A percentile compares a stretch with the other conserved stretches of the same genome.
Conservation (phyloP, 1,284 basidiomycete genomes). For the Apiotrichum brassicae region DNA sequence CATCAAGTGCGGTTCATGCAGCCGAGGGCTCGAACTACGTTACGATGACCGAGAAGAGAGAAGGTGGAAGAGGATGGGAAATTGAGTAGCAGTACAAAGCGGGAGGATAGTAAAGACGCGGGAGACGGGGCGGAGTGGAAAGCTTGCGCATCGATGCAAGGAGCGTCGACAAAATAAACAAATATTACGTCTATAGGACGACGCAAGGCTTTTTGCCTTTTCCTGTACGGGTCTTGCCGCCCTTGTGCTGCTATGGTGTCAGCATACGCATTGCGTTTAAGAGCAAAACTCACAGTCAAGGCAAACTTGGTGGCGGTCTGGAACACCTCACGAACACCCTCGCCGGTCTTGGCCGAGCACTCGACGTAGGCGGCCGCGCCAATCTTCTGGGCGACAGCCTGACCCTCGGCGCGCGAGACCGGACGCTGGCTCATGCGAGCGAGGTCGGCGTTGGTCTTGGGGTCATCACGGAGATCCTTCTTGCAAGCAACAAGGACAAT, state of each 20-base stretch:
- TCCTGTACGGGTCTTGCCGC: too few relatives aligned
- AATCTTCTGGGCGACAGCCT: conserved; percentile 82
- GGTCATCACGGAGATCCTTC: conserved; percentile 68
- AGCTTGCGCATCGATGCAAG: too few relatives aligned
- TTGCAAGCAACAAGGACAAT: conserved; percentile 90
- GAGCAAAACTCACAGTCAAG: conserved; percentile 51
- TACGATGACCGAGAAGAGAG: not conserved
- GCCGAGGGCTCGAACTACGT: conserved; percentile 1
- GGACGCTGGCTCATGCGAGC: conserved; percentile 74
- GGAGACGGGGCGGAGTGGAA: too few relatives aligned
- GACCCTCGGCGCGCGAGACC: conserved; percentile 65
- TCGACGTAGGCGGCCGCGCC: conserved; percentile 82
- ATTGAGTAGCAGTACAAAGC: conserved; percentile 22
- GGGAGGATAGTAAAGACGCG: not conserved
- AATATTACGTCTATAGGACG: conserved; percentile 54
- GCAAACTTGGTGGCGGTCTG: conserved; percentile 80
- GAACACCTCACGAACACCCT: conserved; percentile 88
- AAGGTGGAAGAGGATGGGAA: conserved; percentile 1
- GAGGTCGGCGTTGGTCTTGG: conserved; percentile 70
- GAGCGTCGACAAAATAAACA: too few relatives aligned
- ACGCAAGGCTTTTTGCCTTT: conserved; percentile 47
- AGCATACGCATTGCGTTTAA: not conserved
- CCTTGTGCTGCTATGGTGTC: conserved; percentile 10
- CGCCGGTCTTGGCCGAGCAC: conserved; percentile 81
- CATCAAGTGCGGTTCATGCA: conserved; percentile 2